These are phyloP conservation scores for Nicotiana tomentosiformis DNA, from an alignment of 257 asterid genomes.

Conservation along the genomic window DNA sequence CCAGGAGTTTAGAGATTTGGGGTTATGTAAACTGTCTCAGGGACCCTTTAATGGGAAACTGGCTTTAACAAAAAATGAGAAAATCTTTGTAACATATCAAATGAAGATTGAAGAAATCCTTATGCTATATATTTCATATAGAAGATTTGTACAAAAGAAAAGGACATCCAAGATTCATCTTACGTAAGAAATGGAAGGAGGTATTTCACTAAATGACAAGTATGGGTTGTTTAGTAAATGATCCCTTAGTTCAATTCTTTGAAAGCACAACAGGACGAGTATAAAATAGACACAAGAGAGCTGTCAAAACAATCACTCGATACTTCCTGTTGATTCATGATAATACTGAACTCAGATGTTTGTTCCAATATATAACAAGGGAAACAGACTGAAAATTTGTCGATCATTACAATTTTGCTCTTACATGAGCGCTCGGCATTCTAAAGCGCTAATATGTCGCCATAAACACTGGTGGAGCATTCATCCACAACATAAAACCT, in stretches of 20 bases:
- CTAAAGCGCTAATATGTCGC: no score
- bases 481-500: neutral
- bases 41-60: slow-evolving; percentile 13
- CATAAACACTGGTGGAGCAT: neutral
- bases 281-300: neutral
- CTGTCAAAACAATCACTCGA: neutral
- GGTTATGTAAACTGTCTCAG: no score
- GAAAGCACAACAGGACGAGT: neutral
- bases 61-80: slow-evolving; percentile 23
- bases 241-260: neutral
- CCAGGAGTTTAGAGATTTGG: no score
- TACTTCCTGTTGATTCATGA: neutral
- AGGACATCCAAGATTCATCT: neutral
- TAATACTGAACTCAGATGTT: neutral
- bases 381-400: neutral
- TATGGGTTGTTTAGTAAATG: neutral
- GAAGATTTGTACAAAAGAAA: neutral
- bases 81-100: neutral
- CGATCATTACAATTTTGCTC: neutral
- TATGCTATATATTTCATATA: neutral
- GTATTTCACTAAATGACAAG: neutral
- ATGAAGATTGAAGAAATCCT: neutral
- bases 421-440: no score
- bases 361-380: neutral
- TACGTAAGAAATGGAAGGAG: neutral